These are phyloP conservation scores for Gossypium davidsonii DNA, from an alignment of 441 rosid species.

Conservation along the genomic window DNA sequence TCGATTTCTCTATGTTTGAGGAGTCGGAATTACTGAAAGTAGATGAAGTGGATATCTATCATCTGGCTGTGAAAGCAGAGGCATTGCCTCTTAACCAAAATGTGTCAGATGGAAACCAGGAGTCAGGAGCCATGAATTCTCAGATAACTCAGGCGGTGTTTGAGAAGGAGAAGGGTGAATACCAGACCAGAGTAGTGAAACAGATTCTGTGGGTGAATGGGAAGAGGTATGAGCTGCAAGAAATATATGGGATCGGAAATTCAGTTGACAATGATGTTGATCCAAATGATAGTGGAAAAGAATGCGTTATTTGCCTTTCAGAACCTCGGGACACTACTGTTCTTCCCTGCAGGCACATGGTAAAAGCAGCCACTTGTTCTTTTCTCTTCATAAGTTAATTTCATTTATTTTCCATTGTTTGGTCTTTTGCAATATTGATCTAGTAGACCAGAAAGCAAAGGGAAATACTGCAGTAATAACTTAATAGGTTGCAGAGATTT, in stretches of 20 bases:
- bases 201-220: constrained; percentile 79
- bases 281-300: constrained; percentile 82
- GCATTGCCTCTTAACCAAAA: constrained; percentile 39
- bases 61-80: constrained; percentile 80
- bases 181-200: constrained; percentile 58
- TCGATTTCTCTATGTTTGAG: constrained; percentile 55
- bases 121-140: constrained; percentile 41
- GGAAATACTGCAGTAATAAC: not conserved
- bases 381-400: not conserved
- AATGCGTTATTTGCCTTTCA: constrained; percentile 92
- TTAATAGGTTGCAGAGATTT: not conserved
- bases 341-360: constrained; percentile 98
- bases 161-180: constrained; percentile 79
- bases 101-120: constrained; percentile 42
- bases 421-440: not conserved
- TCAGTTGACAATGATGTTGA: constrained; percentile 67
- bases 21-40: constrained; percentile 49
- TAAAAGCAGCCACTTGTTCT: constrained; percentile 26
- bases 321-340: constrained; percentile 88
- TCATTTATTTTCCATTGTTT: not conserved
- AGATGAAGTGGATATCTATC: constrained; percentile 46
- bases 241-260: constrained; percentile 88
- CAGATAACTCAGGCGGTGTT: constrained; percentile 73
- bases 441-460: not conserved
- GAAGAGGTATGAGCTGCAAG: constrained; percentile 78